phyloP scores from a whole-genome alignment of 345 rosid species.

The Salix udensis region DNA sequence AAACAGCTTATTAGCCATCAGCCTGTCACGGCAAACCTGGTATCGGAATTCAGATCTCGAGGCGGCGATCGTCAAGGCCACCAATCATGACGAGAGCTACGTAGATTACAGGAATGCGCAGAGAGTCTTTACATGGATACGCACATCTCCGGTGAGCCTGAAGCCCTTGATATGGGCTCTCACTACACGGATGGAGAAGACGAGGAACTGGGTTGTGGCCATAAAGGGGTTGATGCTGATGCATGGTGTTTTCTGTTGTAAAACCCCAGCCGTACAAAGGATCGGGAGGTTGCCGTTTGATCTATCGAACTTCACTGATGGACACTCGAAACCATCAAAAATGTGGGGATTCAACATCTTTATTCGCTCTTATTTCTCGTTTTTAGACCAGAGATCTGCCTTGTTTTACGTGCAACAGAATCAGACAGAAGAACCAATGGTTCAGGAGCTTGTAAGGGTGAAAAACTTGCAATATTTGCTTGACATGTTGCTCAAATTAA shows the following conservation, averaged over 20 bases:
- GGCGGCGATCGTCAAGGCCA: no score
- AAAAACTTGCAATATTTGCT: conserved; percentile 48
- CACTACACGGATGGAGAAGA: conserved; percentile 50
- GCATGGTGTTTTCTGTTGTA: conserved; percentile 75
- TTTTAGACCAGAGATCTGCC: conserved; percentile 53
- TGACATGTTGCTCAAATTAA: no score
- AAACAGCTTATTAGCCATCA: no score
- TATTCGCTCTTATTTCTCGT: conserved; percentile 59
- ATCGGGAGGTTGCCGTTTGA: conserved; percentile 66
- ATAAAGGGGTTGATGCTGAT: conserved; percentile 72
- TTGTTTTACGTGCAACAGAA: conserved; percentile 29
- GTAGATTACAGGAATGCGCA: conserved; percentile 63
- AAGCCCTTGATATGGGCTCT: conserved; percentile 50
- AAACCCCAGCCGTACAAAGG: conserved; percentile 34
- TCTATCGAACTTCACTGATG: no score
- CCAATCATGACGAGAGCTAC: no score
- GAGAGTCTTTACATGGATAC: conserved; percentile 62
- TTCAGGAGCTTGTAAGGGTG: conserved; percentile 39
- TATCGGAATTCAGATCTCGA: no score
- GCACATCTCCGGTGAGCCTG: conserved; percentile 54
- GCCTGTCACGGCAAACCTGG: no score
- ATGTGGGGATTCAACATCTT: no score
- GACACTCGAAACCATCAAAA: no score
- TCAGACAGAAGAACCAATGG: conserved; percentile 25
- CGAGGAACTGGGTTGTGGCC: conserved; percentile 74